Evolutionary conservation across 768 basidiomycete genomes (phyloP), one percentile per base, ranked within the genome.

Genomic region (Holtermannia corniformis): DNA sequence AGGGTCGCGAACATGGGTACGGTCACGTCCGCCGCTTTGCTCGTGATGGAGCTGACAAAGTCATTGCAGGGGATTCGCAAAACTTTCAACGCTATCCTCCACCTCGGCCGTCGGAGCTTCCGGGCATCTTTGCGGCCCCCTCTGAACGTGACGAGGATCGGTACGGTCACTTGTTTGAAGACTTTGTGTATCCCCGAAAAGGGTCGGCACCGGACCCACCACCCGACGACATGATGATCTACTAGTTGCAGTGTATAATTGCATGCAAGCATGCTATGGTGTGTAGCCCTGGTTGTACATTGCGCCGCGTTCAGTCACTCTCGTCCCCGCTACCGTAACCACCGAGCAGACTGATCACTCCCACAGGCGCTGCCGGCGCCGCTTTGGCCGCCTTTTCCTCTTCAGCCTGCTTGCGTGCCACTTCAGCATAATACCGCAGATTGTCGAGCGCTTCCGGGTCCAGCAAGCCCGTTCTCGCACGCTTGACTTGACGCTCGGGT

Each of bases 351-450:
- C 60, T 57, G 20, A 61, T 57, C 42, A 63, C 60, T 5, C 55
- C 63, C 21, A 47, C 52, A 22, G 58, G 55, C 37, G 50, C 44
- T 16, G 7, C 10, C 10, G 10, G 10, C 25, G 41, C 50, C 24
- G 47, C 37, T 44, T 52, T 49, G 11, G 49, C 14, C 45, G 47
- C 45, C 28, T 51, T 43, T 14, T 51, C 79, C 55, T 70, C 62
- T 55, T 61, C 59, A 26, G 63, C 83, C 57, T 82, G 83, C 58
- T 81, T 76, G 74, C 82, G 81, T 56, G 84, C 80, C 59, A 97
- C 82, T 71, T 90, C 85, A 5, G 91, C 83, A 67, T 95, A 90
- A 65, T 88, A 92, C 69, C 84, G 87, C 47, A 99, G 73, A 44
- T 90, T 86, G 62, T 93, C 88, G 22, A 97, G 68, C 11, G 93